A percentile compares a stretch with the other conserved stretches of the same genome.
Evolutionary conservation across 805 yeast genomes (phyloP).

Genomic region (Priceomyces haplophilus): DNA sequence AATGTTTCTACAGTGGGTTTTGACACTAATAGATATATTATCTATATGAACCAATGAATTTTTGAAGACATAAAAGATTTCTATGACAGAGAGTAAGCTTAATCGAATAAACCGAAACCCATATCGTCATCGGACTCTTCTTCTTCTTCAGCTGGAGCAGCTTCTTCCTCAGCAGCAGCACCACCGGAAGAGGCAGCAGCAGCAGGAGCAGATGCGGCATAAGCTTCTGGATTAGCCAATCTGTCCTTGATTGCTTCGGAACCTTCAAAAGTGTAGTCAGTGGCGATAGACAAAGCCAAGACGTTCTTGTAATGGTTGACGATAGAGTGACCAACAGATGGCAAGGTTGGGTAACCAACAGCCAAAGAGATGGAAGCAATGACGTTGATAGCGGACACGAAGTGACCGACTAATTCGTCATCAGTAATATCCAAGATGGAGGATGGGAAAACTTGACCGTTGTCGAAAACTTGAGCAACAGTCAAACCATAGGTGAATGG

Average conservation of each 20-base stretch:
- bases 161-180: constrained; percentile 64
- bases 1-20: not conserved
- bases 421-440: constrained; percentile 97
- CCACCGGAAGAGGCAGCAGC: constrained; percentile 74
- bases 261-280: constrained; percentile 99
- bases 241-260: constrained; percentile 99
- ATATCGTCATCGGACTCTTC: constrained; percentile 74
- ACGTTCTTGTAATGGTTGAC: constrained; percentile 99
- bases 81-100: constrained; percentile 33
- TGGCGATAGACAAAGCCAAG: constrained; percentile 95
- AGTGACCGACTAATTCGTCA: constrained; percentile 90
- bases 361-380: constrained; percentile 97
- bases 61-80: not conserved
- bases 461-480: constrained; percentile 95
- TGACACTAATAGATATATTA: not conserved
- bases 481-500: constrained; percentile 99
- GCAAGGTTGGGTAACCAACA: constrained; percentile 98
- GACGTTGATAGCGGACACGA: constrained; percentile 86
- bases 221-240: constrained; percentile 99
- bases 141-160: constrained; percentile 70
- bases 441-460: constrained; percentile 97
- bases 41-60: not conserved
- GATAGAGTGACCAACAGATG: constrained; percentile 98
- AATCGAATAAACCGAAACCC: constrained; percentile 99
- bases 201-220: constrained; percentile 98